Evolutionary conservation across 2,329 filamentous ascomycete species (phyloP).

Genomic region (Colletotrichum eleusines): DNA sequence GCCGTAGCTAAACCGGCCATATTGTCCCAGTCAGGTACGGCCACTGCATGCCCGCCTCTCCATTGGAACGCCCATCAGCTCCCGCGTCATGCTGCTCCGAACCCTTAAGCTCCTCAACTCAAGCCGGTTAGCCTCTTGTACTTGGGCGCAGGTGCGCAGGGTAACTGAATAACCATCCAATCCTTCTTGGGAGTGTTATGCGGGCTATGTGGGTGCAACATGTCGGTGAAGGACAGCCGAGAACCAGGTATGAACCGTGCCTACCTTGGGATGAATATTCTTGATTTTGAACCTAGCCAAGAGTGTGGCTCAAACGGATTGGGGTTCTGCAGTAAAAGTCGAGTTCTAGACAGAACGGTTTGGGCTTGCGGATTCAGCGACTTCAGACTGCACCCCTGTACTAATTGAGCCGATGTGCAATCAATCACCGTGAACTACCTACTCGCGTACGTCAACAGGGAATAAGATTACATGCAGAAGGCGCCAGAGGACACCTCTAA

Average conservation of each 20-base stretch:
- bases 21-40: constrained; percentile 22
- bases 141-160: neutral
- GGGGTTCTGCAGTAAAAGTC: neutral
- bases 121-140: neutral
- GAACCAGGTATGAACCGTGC: neutral
- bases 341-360: no score
- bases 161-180: neutral
- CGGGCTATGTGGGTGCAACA: constrained; percentile 23
- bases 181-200: constrained; percentile 5
- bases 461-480: neutral
- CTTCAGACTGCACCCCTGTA: neutral
- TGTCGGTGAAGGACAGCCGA: constrained; percentile 31
- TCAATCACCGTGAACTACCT: neutral
- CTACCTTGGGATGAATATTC: neutral
- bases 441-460: neutral
- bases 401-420: neutral
- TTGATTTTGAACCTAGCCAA: neutral
- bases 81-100: constrained; percentile 21
- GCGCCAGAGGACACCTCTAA: neutral
- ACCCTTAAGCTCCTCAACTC: constrained; percentile 12
- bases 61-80: neutral
- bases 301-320: neutral
- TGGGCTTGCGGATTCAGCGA: neutral
- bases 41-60: constrained; percentile 15
- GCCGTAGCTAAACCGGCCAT: constrained; percentile 20